Evolutionary conservation across 768 basidiomycete genomes (phyloP), one percentile per base, ranked within the genome.

Genomic region (Serendipita sp.): DNA sequence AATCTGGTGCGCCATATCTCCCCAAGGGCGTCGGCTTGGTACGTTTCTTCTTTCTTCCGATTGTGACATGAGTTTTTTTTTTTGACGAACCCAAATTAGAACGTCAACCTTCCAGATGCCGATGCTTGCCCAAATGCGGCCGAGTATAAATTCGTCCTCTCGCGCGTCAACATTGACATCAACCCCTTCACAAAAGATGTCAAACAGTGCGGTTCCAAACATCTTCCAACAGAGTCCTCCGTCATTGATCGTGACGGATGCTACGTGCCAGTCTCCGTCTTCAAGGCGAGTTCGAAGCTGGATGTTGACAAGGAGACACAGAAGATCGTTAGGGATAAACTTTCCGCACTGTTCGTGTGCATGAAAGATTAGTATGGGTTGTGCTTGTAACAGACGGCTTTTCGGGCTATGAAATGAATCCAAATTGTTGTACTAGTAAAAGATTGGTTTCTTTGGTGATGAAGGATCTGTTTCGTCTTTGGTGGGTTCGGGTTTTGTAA

Each of bases 101-200:
- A 80, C 69, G 80, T 83, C 68, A 83, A 82, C 72, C 81, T 76
- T 68, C 76, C 78, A 0, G 72, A 67, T 62, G 67, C 67, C 55
- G 31, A 31, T 4, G 64, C 52, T 60, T 81, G 80, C 67, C 63
- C 74, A n/a, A 70, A 69, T 29, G 72, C 75, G 4, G 64, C 69
- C 8, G 73, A 71, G 48, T 80, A 73, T 72, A 73, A 72, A 60
- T 81, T 76, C 66, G 73, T 81, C 1, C 64, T 58, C 1, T 58
- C 64, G 0, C 27, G 64, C 8, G n/a, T 58, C n/a, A 64, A 55
- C 36, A 36, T 34, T 23, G 55, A 60, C n/a, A 60, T 60, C 55
- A 60, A 60, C 33, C 55, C 55, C 16, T 72, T 80, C 48, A 77
- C 79, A 31, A 72, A 80, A 18, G 79, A 82, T 66, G 76, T 80